A percentile compares a stretch with the other conserved stretches of the same genome.
These are phyloP conservation scores for Rostrohypoxylon terebratum DNA, from an alignment of 495 filamentous ascomycete genomes.

Conservation along the genomic window DNA sequence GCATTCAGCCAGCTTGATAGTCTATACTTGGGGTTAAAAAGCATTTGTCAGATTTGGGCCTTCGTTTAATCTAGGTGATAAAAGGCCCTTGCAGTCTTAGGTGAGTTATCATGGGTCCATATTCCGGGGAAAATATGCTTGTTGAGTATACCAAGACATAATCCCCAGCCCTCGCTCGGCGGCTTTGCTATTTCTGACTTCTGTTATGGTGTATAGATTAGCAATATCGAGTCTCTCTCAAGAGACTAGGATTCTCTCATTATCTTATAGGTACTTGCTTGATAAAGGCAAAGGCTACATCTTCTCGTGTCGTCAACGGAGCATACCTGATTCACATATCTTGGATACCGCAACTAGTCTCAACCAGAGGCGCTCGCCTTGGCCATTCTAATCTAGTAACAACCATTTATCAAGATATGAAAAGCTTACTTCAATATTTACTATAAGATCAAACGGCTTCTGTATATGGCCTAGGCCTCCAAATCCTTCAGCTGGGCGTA, in stretches of 20 bases:
- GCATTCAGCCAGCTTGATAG: not conserved
- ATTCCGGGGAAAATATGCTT: not conserved
- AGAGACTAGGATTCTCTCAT: not conserved
- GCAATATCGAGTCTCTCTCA: not conserved
- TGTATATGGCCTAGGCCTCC: not conserved
- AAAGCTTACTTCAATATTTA: not conserved
- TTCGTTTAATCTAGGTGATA: not conserved
- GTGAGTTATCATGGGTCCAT: not conserved
- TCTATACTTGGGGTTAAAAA: not conserved
- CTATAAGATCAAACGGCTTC: not conserved
- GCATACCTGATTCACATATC: not conserved
- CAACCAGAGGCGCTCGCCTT: not conserved
- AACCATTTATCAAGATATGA: not conserved
- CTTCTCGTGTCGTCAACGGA: not conserved
- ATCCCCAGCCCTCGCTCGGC: slow-evolving; percentile 9
- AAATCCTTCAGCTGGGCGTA: slow-evolving; percentile 2
- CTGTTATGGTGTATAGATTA: not conserved
- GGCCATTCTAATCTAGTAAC: not conserved
- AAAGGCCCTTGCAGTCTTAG: slow-evolving; percentile 15
- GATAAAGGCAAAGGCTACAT: not conserved
- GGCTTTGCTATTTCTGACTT: not conserved
- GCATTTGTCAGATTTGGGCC: not conserved
- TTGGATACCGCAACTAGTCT: not conserved
- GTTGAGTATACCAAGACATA: slow-evolving; percentile 14
- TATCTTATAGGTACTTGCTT: not conserved